phyloP scores from a whole-genome alignment of 2,329 filamentous ascomycete genomes.

The Calonectria fujianensis region DNA sequence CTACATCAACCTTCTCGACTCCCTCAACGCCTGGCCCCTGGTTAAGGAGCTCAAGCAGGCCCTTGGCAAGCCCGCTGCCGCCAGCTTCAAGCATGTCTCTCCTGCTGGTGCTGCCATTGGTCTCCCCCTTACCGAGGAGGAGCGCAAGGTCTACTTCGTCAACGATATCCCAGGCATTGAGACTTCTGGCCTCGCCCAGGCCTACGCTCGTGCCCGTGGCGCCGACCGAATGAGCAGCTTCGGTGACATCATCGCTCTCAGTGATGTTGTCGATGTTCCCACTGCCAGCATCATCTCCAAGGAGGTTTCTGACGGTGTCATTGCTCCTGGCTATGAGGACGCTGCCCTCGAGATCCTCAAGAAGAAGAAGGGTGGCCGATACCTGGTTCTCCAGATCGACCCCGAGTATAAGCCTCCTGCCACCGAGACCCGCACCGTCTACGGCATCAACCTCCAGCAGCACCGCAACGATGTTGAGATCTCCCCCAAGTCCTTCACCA shows the following conservation, averaged over 20 bases:
- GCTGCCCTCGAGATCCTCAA: constrained; percentile 92
- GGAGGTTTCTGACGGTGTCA: constrained; percentile 97
- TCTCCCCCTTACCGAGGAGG: constrained; percentile 87
- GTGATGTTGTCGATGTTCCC: constrained; percentile 90
- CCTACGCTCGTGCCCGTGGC: constrained; percentile 95
- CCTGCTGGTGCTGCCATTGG: constrained; percentile 97
- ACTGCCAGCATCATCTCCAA: constrained; percentile 98
- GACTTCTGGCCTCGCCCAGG: constrained; percentile 89
- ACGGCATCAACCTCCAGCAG: constrained; percentile 91
- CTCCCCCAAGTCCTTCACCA: constrained; percentile 88
- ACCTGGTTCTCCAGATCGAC: constrained; percentile 97
- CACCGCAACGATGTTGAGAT: constrained; percentile 95
- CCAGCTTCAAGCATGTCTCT: constrained; percentile 99
- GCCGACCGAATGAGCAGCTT: constrained; percentile 99
- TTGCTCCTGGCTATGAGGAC: constrained; percentile 89
- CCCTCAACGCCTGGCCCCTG: constrained; percentile 96
- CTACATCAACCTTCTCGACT: constrained; percentile 98
- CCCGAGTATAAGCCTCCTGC: constrained; percentile 87
- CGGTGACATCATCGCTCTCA: constrained; percentile 95
- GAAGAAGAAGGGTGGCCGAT: constrained; percentile 99
- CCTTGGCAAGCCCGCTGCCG: constrained; percentile 90
- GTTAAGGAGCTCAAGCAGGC: constrained; percentile 97
- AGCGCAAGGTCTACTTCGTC: constrained; percentile 99
- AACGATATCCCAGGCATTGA: constrained; percentile 95
- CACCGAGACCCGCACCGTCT: constrained; percentile 90